phyloP scores from a whole-genome alignment of 768 basidiomycete species.

The Russula emetica region DNA sequence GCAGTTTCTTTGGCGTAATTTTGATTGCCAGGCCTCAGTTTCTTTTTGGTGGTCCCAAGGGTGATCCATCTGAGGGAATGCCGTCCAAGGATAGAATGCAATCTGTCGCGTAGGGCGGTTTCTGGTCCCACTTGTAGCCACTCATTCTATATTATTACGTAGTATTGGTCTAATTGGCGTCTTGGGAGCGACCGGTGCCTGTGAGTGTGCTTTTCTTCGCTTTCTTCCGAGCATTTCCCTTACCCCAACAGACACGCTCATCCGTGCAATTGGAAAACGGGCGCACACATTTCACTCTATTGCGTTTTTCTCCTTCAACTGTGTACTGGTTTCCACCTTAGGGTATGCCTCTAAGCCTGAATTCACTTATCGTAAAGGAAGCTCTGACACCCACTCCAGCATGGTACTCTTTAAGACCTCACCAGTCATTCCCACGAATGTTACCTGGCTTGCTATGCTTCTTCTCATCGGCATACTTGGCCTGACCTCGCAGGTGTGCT shows the following conservation, averaged over 20 bases:
- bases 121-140: not conserved
- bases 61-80: constrained; percentile 18
- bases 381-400: constrained; percentile 30
- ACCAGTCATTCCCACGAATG: constrained; percentile 43
- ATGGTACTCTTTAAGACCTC: constrained; percentile 42
- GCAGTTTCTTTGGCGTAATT: constrained; percentile 70
- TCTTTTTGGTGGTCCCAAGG: constrained; percentile 51
- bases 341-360: constrained; percentile 27
- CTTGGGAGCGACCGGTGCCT: constrained; percentile 59
- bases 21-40: constrained; percentile 76
- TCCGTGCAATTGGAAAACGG: constrained; percentile 68
- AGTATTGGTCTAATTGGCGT: constrained; percentile 65
- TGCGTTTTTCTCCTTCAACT: constrained; percentile 58
- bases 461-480: constrained; percentile 51
- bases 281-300: constrained; percentile 73
- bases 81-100: constrained; percentile 43
- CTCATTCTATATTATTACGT: not conserved
- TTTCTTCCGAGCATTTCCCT: not conserved
- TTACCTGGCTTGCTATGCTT: constrained; percentile 46
- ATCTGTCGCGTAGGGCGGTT: constrained; percentile 50
- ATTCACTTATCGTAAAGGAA: not conserved
- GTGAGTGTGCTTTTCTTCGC: constrained; percentile 41
- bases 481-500: constrained; percentile 42
- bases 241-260: constrained; percentile 39
- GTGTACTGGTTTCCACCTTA: constrained; percentile 41